Base-by-base conservation (phyloP, 768 basidiomycete genomes). In the Albatrellus ellisii region DNA sequence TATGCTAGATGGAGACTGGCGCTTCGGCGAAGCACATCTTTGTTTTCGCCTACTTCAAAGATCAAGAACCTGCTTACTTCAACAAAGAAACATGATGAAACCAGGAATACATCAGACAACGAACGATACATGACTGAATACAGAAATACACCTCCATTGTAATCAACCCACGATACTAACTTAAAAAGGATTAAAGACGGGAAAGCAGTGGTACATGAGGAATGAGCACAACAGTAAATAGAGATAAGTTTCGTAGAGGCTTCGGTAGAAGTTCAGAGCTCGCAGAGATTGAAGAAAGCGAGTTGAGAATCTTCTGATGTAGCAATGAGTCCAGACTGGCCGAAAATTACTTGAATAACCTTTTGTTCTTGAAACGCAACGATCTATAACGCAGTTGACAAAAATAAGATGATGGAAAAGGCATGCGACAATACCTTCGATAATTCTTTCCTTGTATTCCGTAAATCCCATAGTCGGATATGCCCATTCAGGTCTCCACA, bases 401-500 rank as follows among this genome's bases (percentile, higher is more conserved):
- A 12, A 14, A 32, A 18, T 14, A 14, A 32, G 31, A 32, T n/a
- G 69, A 46, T 4, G 36, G 22, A 39, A 39, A n/a, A n/a, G n/a
- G n/a, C 35, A 44, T 36, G 22, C 26, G 31, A 34, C 11, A 25
- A 29, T 26, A n/a, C 17, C 6, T 21, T 29, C 37, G 7, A 9
- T 36, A 36, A 49, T 55, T 44, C 55, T 44, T 38, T 28, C 46
- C n/a, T 58, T 14, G 56, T 38, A 21, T 64, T 66, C 24, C 70
- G 64, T 33, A 70, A 46, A 49, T 74, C 70, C 72, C 72, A 74
- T 8, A 72, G 26, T 10, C 62, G 63, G 17, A 72, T 58, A 27
- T 24, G 42, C 18, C 72, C 70, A 34, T 60, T 59, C 36, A 50
- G 59, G 49, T 65, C 64, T 17, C 70, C 70, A 35, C 63, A 70